These are phyloP conservation scores for Hypericum androsaemum DNA, from an alignment of 345 rosid genomes.

Conservation along the genomic window DNA sequence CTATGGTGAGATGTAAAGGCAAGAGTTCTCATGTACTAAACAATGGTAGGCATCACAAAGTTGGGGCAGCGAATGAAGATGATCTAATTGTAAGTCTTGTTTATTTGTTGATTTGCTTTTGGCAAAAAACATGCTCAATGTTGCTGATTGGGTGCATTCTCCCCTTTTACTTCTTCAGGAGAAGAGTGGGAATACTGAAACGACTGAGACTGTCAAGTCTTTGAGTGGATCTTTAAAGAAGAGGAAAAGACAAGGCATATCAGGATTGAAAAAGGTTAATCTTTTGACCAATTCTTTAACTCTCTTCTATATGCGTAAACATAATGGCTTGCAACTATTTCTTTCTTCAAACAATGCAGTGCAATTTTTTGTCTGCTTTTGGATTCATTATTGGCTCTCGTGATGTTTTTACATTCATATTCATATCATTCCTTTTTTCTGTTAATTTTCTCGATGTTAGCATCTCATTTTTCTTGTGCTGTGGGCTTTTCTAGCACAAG, in stretches of 20 bases:
- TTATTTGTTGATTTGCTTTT: slow-evolving; percentile 6
- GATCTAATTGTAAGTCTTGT: slow-evolving; percentile 42
- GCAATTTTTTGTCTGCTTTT: too few species aligned
- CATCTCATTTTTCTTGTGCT: too few species aligned
- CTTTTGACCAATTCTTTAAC: not conserved
- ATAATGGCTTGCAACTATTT: slow-evolving; percentile 1
- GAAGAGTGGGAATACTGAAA: slow-evolving; percentile 28
- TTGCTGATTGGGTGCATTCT: slow-evolving; percentile 1
- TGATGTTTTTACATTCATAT: too few species aligned
- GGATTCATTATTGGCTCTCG: too few species aligned
- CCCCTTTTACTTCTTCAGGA: slow-evolving; percentile 9
- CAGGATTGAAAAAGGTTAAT: slow-evolving; percentile 71
- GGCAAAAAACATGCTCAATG: not conserved
- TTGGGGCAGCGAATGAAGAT: slow-evolving; percentile 36
- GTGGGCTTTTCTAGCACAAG: too few species aligned
- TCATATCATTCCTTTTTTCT: too few species aligned
- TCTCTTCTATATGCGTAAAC: not conserved
- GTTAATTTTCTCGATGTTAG: too few species aligned
- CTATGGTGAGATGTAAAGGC: slow-evolving; percentile 28
- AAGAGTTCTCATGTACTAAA: slow-evolving; percentile 36
- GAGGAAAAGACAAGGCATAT: slow-evolving; percentile 57
- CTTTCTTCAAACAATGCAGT: not conserved
- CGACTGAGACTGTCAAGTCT: slow-evolving; percentile 34
- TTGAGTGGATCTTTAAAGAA: slow-evolving; percentile 51
- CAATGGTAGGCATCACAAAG: slow-evolving; percentile 34